Evolutionary conservation across 208 protist genomes (phyloP).

Genomic region (Trypanosoma vivax): DNA sequence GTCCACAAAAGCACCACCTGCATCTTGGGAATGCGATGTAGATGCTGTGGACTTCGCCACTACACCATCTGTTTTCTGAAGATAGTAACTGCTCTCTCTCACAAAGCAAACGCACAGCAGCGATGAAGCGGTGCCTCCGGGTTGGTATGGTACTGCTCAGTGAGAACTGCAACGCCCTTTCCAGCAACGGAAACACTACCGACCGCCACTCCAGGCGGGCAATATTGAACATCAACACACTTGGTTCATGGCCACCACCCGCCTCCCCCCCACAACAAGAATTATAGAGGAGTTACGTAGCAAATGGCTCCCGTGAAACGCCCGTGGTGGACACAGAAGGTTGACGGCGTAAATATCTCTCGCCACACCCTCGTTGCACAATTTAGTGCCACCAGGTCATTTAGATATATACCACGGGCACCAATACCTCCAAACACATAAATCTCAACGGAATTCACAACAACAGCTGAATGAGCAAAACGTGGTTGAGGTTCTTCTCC

Average conservation of each 20-base stretch:
- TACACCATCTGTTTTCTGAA: background rate
- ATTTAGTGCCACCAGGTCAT: constrained; percentile 64
- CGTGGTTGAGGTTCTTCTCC: constrained; percentile 54
- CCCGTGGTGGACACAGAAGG: constrained; percentile 38
- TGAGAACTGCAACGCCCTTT: constrained; percentile 10
- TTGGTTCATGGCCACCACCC: constrained; percentile 30
- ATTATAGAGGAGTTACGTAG: constrained; percentile 17
- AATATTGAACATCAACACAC: constrained; percentile 39
- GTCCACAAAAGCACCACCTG: too few relatives aligned
- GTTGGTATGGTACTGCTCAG: background rate
- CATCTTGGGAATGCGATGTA: too few relatives aligned
- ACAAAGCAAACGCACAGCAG: constrained; percentile 18
- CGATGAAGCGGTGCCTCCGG: constrained; percentile 1
- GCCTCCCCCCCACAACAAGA: constrained; percentile 59
- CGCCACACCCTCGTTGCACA: constrained; percentile 60
- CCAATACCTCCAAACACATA: constrained; percentile 71
- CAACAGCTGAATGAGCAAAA: constrained; percentile 53
- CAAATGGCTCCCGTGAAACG: constrained; percentile 45
- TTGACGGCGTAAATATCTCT: constrained; percentile 60
- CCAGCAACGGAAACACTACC: constrained; percentile 38
- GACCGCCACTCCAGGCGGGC: constrained; percentile 32
- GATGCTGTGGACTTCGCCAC: background rate
- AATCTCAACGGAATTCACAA: constrained; percentile 23
- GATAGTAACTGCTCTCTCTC: constrained; percentile 6
- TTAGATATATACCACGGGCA: constrained; percentile 26